These are phyloP conservation scores for Eucalyptus coolabah DNA, from an alignment of 345 rosid species.

Conservation along the genomic window DNA sequence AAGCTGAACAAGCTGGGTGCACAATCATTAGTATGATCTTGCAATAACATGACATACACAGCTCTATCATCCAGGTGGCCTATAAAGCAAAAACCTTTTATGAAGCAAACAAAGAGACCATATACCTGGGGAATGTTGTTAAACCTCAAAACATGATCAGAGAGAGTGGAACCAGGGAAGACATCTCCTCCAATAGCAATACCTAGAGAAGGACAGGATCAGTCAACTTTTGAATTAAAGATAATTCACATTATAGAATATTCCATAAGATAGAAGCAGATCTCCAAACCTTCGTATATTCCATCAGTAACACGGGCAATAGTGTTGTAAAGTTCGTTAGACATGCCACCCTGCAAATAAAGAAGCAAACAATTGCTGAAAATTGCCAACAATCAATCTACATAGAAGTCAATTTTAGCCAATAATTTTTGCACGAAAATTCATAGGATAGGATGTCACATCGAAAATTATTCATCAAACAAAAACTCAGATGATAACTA, in stretches of 20 bases:
- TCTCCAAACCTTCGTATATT: slow-evolving; percentile 64
- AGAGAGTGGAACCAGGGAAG: slow-evolving; percentile 92
- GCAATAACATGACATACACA: not conserved
- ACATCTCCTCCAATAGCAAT: slow-evolving; percentile 99
- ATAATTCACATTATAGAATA: not conserved
- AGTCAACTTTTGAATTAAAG: not conserved
- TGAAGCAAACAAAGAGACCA: not conserved
- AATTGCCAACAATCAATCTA: not conserved
- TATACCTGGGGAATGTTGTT: slow-evolving; percentile 93
- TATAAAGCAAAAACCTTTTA: not conserved
- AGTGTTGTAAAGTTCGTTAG: slow-evolving; percentile 88
- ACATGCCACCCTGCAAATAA: slow-evolving; percentile 85
- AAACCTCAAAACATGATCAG: slow-evolving; percentile 86
- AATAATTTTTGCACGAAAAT: not conserved
- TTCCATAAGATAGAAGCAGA: not conserved
- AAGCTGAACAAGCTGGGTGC: not conserved
- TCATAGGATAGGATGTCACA: not conserved
- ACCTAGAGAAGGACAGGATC: slow-evolving; percentile 31
- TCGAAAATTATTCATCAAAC: not conserved
- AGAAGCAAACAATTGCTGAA: not conserved
- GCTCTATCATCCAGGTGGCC: not conserved
- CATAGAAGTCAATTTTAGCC: not conserved
- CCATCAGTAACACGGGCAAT: slow-evolving; percentile 97
- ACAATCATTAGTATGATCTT: not conserved
- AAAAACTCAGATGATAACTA: not conserved